phyloP scores from a whole-genome alignment of 2,329 filamentous ascomycete species.

The Pyrenochaeta sp. region DNA sequence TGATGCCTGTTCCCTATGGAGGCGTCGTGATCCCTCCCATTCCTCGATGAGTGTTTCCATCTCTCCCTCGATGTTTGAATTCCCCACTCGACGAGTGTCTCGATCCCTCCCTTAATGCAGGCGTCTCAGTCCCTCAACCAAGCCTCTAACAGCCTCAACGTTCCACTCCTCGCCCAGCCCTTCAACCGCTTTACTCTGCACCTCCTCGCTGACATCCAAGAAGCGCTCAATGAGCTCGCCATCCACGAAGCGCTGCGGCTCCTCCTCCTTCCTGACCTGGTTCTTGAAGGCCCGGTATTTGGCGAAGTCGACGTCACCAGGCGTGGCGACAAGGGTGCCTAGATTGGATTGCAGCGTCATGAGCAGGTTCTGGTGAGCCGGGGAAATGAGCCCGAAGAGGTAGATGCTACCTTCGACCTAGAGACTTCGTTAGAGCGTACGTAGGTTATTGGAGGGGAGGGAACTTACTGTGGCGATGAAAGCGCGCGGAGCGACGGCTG shows the following conservation, averaged over 20 bases:
- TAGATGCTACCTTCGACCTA: slow-evolving; percentile 92
- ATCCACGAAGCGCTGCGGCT: slow-evolving; percentile 87
- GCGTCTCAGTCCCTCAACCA: slow-evolving; percentile 64
- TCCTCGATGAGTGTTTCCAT: no score
- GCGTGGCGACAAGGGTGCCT: slow-evolving; percentile 68
- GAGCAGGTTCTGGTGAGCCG: slow-evolving; percentile 77
- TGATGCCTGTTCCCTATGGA: no score
- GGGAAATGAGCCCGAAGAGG: slow-evolving; percentile 81
- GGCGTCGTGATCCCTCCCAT: no score
- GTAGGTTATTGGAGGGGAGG: neutral
- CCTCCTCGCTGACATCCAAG: slow-evolving; percentile 70
- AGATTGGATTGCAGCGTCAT: slow-evolving; percentile 81
- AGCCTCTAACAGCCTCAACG: slow-evolving; percentile 65
- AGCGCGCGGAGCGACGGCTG: slow-evolving; percentile 78
- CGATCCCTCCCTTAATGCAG: slow-evolving; percentile 46
- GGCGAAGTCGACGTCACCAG: slow-evolving; percentile 78
- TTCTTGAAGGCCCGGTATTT: slow-evolving; percentile 84
- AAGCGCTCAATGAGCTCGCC: slow-evolving; percentile 90
- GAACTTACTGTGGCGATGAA: slow-evolving; percentile 83
- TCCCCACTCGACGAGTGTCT: no score
- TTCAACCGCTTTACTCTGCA: slow-evolving; percentile 62
- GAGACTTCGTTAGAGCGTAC: slow-evolving; percentile 14
- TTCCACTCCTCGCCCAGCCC: slow-evolving; percentile 60
- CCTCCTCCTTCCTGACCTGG: slow-evolving; percentile 71
- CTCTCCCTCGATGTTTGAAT: no score